Conservation (phyloP, 2,329 filamentous ascomycete species). For the Paramyrothecium roridum region DNA sequence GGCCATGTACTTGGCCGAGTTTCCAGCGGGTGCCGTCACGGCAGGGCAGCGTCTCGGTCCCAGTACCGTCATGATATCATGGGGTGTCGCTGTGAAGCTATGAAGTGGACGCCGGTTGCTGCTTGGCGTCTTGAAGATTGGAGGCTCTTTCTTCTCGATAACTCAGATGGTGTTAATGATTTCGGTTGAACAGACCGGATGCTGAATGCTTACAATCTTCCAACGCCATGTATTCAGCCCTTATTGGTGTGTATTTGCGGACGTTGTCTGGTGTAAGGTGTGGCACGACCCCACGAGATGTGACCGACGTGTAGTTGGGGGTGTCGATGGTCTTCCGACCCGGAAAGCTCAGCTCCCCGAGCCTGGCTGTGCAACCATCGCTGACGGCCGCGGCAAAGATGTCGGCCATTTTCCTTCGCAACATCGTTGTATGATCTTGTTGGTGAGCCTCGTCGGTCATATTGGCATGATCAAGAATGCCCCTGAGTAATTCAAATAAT, state of each 20-base stretch:
- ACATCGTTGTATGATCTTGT: constrained; percentile 15
- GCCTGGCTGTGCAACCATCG: constrained; percentile 50
- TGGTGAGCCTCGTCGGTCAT: constrained; percentile 21
- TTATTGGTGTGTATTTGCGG: constrained; percentile 59
- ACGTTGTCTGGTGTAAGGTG: constrained; percentile 88
- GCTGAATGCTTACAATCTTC: constrained; percentile 76
- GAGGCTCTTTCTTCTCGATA: constrained; percentile 50
- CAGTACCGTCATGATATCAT: constrained; percentile 65
- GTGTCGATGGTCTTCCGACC: constrained; percentile 69
- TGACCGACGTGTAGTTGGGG: constrained; percentile 75
- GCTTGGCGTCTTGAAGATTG: constrained; percentile 41
- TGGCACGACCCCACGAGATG: constrained; percentile 80
- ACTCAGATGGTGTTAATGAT: constrained; percentile 34
- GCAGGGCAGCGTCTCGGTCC: constrained; percentile 76
- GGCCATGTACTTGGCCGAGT: constrained; percentile 68
- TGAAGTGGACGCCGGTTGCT: constrained; percentile 59
- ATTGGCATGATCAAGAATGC: constrained; percentile 14
- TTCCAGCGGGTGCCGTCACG: constrained; percentile 66
- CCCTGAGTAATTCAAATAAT: no score
- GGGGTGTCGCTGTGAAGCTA: constrained; percentile 70
- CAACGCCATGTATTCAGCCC: constrained; percentile 74
- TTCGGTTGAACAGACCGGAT: not conserved
- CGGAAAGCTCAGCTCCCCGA: constrained; percentile 63
- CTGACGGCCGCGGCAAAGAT: constrained; percentile 38
- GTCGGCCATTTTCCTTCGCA: constrained; percentile 35